Evolutionary conservation across 2,329 filamentous ascomycete species (phyloP).

Genomic region (Cytospora chrysosperma): DNA sequence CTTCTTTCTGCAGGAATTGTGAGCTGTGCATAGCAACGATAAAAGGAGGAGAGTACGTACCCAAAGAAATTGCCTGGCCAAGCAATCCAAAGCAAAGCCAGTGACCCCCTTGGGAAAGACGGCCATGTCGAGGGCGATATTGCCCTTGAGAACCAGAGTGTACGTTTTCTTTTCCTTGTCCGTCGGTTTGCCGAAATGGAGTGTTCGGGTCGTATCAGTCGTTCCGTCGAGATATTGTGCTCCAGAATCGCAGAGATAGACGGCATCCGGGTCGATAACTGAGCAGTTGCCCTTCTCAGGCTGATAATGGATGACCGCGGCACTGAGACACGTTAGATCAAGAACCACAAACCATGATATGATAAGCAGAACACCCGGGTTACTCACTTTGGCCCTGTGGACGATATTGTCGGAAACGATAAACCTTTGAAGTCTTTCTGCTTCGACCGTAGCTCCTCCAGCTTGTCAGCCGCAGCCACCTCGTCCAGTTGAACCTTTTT

Average conservation of each 20-base stretch:
- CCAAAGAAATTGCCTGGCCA: constrained; percentile 93
- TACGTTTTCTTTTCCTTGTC: constrained; percentile 84
- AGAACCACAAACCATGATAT: not conserved
- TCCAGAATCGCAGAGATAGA: constrained; percentile 96
- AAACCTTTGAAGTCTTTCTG: constrained; percentile 79
- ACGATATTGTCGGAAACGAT: constrained; percentile 95
- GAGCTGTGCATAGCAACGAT: constrained; percentile 24
- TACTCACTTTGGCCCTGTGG: constrained; percentile 73
- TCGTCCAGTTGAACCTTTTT: constrained; percentile 79
- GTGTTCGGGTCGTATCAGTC: constrained; percentile 89
- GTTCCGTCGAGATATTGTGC: constrained; percentile 96
- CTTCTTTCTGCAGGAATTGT: constrained; percentile 55
- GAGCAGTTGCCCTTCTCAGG: constrained; percentile 82
- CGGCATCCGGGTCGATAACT: constrained; percentile 75
- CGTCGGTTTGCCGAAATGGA: constrained; percentile 86
- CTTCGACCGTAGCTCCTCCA: constrained; percentile 71
- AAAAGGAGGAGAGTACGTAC: constrained; percentile 43
- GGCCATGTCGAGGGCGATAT: constrained; percentile 82
- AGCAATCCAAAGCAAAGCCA: constrained; percentile 83
- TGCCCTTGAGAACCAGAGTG: constrained; percentile 90
- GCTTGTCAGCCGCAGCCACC: constrained; percentile 85
- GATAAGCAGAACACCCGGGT: not conserved
- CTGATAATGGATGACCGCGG: constrained; percentile 93
- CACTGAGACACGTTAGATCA: constrained; percentile 52
- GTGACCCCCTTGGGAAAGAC: constrained; percentile 94